Percentiles rank a stretch among this genome's conserved stretches.
Conservation (phyloP, 2,329 filamentous ascomycete genomes). For the Dactylellina cionopaga region DNA sequence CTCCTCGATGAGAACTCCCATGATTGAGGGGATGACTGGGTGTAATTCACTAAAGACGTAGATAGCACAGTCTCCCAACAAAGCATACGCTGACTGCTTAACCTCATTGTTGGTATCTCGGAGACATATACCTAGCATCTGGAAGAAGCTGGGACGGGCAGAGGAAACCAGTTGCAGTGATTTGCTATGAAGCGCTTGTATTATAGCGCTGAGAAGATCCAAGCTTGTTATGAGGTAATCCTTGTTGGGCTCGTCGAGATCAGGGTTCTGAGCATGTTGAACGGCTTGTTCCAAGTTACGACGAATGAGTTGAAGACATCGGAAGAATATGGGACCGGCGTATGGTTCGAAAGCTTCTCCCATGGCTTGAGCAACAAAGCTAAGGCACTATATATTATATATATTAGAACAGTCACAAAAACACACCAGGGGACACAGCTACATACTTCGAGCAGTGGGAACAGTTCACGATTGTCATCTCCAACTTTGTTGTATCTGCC, state of each 20-base stretch:
- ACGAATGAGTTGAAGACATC: slow-evolving; percentile 91
- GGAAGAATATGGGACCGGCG: slow-evolving; percentile 82
- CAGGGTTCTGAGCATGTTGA: slow-evolving; percentile 71
- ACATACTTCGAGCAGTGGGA: slow-evolving; percentile 80
- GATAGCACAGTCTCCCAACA: slow-evolving; percentile 93
- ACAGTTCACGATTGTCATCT: slow-evolving; percentile 90
- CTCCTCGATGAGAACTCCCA: slow-evolving; percentile 86
- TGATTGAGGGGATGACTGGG: slow-evolving; percentile 75
- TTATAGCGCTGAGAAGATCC: slow-evolving; percentile 89
- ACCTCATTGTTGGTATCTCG: slow-evolving; percentile 89
- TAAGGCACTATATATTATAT: slow-evolving; percentile 74
- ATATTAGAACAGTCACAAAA: background rate
- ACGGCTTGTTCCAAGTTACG: slow-evolving; percentile 85
- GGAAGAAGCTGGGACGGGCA: slow-evolving; percentile 85
- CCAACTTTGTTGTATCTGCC: slow-evolving; percentile 85
- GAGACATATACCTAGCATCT: slow-evolving; percentile 90
- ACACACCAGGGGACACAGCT: background rate
- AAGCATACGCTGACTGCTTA: slow-evolving; percentile 91
- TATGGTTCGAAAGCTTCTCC: slow-evolving; percentile 84
- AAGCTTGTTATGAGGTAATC: slow-evolving; percentile 96
- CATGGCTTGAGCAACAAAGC: slow-evolving; percentile 89
- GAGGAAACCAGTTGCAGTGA: slow-evolving; percentile 78
- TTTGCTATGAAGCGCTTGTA: slow-evolving; percentile 81
- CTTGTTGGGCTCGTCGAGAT: slow-evolving; percentile 74
- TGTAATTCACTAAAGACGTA: slow-evolving; percentile 87